Base-by-base conservation (phyloP, 345 rosid species). In the Orychophragmus violaceus region DNA sequence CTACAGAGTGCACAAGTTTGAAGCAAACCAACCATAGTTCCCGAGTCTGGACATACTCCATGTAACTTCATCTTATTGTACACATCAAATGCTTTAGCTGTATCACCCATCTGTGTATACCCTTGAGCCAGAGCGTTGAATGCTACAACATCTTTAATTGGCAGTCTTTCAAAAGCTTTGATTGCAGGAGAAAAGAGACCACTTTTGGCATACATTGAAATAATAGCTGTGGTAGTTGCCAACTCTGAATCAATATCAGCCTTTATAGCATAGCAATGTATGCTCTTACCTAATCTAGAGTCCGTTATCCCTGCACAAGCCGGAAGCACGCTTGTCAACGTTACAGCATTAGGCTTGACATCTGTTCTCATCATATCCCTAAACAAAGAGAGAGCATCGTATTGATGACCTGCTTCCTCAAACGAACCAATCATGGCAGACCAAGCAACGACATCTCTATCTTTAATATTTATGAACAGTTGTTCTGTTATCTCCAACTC, bases 121-220 rank as follows among this genome's bases (percentile, higher is more conserved):
- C 79, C 92, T 72, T 81, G 77, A 30, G 85, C 78, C 45, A 86
- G 69, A 66, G 86, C 81, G 66, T 86, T 86, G 82, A 79, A 86
- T 7, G 85, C 74, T 41, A 75, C 84, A 12, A 75, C 69, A 80
- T 86, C 92, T 78, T 82, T 80, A 55, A 62, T 35, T 1, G 67
- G 76, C 75, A 81, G 77, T 66, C 71, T 81, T 65, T 71, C 67
- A 54, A 86, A 84, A 36, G 74, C 55, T 44, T 53, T 72, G 18
- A 67, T 57, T 2, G 89, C 82, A 2, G 49, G 56, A 56, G 67
- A n/a, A 66, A 81, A 75, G 37, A 55, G 74, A 42, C 86, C 77
- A 32, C 80, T 57, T 74, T 80, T 86, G 3, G 83, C 80, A 71
- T 84, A 86, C 89, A 86, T 81, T 24, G 87, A 84, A 17, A 81